These are phyloP conservation scores for Prunus yedoensis DNA, from an alignment of 331 rosid species.

Conservation along the genomic window DNA sequence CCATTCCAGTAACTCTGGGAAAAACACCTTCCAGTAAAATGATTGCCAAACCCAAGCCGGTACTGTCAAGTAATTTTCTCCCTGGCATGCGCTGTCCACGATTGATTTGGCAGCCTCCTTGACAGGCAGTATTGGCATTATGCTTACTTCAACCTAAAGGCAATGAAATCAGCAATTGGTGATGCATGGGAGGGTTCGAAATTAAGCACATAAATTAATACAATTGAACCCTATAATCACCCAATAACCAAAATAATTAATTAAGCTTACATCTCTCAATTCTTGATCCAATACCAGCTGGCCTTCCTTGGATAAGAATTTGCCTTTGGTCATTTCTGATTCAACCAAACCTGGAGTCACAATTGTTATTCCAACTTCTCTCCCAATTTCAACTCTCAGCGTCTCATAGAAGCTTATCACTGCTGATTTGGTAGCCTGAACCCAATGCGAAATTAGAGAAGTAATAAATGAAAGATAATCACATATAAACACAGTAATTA, in stretches of 20 bases:
- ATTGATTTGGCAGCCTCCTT: conserved; percentile 39
- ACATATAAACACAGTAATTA: neutral
- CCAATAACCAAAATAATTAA: neutral
- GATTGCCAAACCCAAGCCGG: conserved; percentile 41
- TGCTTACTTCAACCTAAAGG: conserved; percentile 29
- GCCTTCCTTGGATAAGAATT: conserved; percentile 41
- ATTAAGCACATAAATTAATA: neutral
- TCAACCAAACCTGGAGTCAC: conserved; percentile 54
- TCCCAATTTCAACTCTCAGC: conserved; percentile 49
- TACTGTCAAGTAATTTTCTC: conserved; percentile 41
- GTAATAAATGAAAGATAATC: neutral
- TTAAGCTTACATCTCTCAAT: conserved; percentile 53
- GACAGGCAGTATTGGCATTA: conserved; percentile 41
- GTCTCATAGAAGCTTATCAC: conserved; percentile 49
- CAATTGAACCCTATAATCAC: neutral
- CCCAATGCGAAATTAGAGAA: neutral
- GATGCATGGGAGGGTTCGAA: no score
- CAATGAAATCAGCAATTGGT: no score
- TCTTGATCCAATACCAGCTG: conserved; percentile 47
- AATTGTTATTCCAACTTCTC: conserved; percentile 49
- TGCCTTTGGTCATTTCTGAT: conserved; percentile 59
- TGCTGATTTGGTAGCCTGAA: conserved; percentile 68
- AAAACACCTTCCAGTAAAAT: conserved; percentile 35
- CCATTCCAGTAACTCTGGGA: conserved; percentile 43
- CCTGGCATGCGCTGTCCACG: conserved; percentile 42